A percentile compares a stretch with the other conserved stretches of the same genome.
phyloP scores from a whole-genome alignment of 2,329 filamentous ascomycete species.

The Periconia macrospinosa region DNA sequence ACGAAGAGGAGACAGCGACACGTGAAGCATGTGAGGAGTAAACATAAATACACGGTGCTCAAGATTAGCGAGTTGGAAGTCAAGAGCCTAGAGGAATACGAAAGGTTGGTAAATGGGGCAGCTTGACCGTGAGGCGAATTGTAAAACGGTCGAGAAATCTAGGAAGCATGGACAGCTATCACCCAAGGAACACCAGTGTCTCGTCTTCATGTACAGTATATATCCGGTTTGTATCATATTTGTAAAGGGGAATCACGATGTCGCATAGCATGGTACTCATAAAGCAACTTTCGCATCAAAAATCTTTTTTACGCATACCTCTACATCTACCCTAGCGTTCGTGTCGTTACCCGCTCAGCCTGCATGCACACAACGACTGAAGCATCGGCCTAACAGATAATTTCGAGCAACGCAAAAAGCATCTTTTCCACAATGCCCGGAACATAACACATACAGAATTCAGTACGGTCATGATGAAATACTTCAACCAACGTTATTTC shows the following conservation, averaged over 20 bases:
- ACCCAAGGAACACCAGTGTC: no score
- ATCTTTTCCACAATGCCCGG: no score
- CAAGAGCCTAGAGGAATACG: conserved; percentile 58
- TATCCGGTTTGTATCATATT: conserved; percentile 4
- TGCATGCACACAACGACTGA: no score
- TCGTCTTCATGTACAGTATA: not conserved
- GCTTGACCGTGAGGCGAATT: not conserved
- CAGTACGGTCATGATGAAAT: no score
- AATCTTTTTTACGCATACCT: not conserved
- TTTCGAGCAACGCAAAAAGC: no score
- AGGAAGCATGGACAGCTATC: not conserved
- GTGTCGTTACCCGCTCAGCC: no score
- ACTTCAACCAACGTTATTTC: no score
- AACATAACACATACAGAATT: no score
- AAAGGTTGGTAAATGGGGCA: conserved; percentile 35
- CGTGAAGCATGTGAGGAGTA: conserved; percentile 78
- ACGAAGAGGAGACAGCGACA: conserved; percentile 67
- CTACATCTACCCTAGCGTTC: no score
- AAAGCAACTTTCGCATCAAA: not conserved
- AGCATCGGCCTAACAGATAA: no score
- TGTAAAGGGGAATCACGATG: not conserved
- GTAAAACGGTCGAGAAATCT: not conserved
- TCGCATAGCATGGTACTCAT: not conserved
- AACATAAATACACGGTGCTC: conserved; percentile 86
- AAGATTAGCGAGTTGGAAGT: conserved; percentile 81